phyloP scores from a whole-genome alignment of 345 rosid genomes.

The Eucalyptus urophylla region DNA sequence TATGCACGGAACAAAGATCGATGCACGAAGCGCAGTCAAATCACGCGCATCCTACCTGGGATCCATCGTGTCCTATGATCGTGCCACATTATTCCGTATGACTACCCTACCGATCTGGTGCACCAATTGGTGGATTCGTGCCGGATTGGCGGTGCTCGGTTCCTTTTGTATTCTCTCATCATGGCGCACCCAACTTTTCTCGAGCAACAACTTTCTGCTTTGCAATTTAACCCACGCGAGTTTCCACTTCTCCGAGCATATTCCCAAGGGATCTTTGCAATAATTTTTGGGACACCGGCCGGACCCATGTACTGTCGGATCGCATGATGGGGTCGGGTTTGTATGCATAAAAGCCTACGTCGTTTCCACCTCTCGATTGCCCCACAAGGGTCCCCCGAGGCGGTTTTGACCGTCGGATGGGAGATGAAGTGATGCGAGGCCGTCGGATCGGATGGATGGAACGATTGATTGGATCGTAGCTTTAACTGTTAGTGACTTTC shows the following conservation, averaged over 20 bases:
- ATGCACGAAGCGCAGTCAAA: neutral
- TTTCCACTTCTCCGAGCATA: neutral
- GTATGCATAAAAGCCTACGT: neutral
- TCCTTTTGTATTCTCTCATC: neutral
- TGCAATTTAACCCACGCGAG: neutral
- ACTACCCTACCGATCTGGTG: neutral
- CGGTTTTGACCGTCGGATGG: neutral
- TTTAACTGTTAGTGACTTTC: neutral
- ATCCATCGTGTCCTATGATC: neutral
- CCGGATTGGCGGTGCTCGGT: neutral
- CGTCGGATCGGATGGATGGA: neutral
- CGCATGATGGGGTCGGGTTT: neutral
- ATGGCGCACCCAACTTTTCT: neutral
- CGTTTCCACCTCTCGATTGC: neutral
- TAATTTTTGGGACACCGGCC: neutral
- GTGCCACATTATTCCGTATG: neutral
- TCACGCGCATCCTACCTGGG: too few species aligned
- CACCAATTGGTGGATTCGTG: neutral
- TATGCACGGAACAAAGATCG: accelerated
- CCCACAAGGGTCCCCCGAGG: neutral
- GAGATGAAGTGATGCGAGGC: neutral
- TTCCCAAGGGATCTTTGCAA: neutral
- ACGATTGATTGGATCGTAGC: neutral
- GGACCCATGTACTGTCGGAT: neutral
- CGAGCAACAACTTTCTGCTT: neutral